These are phyloP conservation scores for Geotrichum europaeum DNA, from an alignment of 1,139 yeast genomes.

Conservation along the genomic window DNA sequence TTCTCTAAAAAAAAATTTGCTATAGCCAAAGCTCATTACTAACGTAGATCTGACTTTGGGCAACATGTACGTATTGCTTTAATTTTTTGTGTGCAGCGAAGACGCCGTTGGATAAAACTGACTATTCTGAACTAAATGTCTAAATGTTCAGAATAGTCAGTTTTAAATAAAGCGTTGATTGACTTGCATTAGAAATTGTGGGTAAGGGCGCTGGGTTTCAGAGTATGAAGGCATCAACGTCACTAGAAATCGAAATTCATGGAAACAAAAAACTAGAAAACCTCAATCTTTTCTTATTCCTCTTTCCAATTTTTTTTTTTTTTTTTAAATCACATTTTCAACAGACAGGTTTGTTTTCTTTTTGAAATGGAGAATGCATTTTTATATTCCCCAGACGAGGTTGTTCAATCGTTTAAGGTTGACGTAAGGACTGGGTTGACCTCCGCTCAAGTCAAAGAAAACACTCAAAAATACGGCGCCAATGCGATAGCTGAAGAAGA, in stretches of 20 bases:
- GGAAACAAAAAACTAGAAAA: not conserved
- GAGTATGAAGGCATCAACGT: not conserved
- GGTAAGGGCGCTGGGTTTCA: not conserved
- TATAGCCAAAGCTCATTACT: too few relatives aligned
- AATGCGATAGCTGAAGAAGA: conserved; percentile 34
- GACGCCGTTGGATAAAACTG: too few relatives aligned
- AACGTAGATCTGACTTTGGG: too few relatives aligned
- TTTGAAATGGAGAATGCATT: conserved; percentile 26
- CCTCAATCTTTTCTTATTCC: not conserved
- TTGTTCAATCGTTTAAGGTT: conserved; percentile 24
- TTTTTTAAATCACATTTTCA: not conserved
- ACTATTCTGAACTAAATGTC: too few relatives aligned
- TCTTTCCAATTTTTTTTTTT: not conserved
- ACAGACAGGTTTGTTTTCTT: not conserved
- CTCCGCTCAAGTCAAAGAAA: conserved; percentile 22
- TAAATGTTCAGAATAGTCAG: too few relatives aligned
- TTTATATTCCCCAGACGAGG: conserved; percentile 23
- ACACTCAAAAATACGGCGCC: conserved; percentile 25
- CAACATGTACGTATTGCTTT: too few relatives aligned
- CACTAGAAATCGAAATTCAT: not conserved
- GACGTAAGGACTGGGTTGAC: conserved; percentile 26
- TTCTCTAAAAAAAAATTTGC: too few relatives aligned
- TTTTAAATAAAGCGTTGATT: not conserved
- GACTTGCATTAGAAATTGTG: not conserved
- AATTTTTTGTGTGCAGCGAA: too few relatives aligned